Conservation (phyloP, 441 rosid species). For the Eruca vesicaria region DNA sequence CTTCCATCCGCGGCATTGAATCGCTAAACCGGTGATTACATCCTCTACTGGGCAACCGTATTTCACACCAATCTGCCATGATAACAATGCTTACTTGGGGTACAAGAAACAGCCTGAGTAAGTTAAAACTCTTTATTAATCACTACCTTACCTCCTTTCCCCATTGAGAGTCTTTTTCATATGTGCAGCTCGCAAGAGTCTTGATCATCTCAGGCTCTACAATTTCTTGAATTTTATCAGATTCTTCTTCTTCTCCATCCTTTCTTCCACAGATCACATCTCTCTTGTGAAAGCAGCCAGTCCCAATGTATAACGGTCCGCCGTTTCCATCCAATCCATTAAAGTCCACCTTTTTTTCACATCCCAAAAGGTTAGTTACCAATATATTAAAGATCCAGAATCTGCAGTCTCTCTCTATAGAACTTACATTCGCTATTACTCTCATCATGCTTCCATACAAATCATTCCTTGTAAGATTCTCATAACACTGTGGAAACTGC, state of each 20-base stretch:
- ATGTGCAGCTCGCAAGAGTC: conserved; percentile 57
- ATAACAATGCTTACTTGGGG: neutral
- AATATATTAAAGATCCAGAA: neutral
- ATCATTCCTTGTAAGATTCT: conserved; percentile 59
- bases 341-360: conserved; percentile 60
- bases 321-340: conserved; percentile 67
- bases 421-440: conserved; percentile 28
- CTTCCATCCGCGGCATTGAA: conserved; percentile 76
- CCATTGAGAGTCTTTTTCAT: conserved; percentile 59
- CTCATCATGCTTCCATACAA: conserved; percentile 42
- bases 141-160: conserved; percentile 54
- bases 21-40: conserved; percentile 69
- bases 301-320: conserved; percentile 63
- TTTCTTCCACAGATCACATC: conserved; percentile 57
- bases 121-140: neutral
- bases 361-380: neutral
- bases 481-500: conserved; percentile 59
- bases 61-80: conserved; percentile 66
- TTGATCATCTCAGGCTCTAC: conserved; percentile 38
- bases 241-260: conserved; percentile 31
- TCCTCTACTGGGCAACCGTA: conserved; percentile 85
- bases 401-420: neutral
- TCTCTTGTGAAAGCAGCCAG: conserved; percentile 86
- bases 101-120: neutral
- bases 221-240: conserved; percentile 17